Base-by-base conservation (phyloP, 106 monocot species). In the Alisma plantagoaquatica region DNA sequence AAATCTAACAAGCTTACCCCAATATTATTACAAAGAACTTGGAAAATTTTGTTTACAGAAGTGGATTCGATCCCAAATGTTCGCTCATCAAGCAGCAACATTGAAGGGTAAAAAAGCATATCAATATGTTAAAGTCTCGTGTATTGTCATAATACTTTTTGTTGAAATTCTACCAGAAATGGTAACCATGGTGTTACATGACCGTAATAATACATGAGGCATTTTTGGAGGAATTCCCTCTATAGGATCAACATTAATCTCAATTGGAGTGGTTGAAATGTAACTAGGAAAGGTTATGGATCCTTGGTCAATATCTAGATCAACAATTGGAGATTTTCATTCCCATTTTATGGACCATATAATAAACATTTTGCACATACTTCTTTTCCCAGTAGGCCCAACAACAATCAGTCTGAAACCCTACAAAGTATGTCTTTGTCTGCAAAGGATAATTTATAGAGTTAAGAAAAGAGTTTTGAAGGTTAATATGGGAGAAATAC, bases 301-400 rank as follows among this genome's bases (percentile, higher is more conserved):
- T n/a, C 98, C 90, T 59, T 98, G 98, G 33, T 90, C 98, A 64
- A 98, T 86, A 84, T 98, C 98, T 64, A 98, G 66, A 89, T 98
- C 98, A 20, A 98, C 90, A 60, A 60, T 90, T n/a, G 90, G 85
- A 27, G 98, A 90, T 60, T 98, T 98, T 90, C 98, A 98, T 32
- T 82, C 74, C 54, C 57, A 73, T 55, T 89, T 98, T 51, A 73
- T 70, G 29, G 90, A 84, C 98, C 98, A 98, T 50, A 89, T 98
- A 24, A 98, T 55, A 46, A 98, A 90, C 98, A 98, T 98, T 55
- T 79, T 90, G 60, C 71, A 85, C 65, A 98, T 62, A 41, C 85
- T 98, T 72, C 98, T 98, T 67, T 98, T 98, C 43, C 98, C 90
- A 29, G 82, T 85, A 29, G 98, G 98, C 31, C 98, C 98, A n/a